Evolutionary conservation across 495 filamentous ascomycete genomes (phyloP), one percentile per base, ranked within the genome.

Genomic region (Penicillium bovifimosum): DNA sequence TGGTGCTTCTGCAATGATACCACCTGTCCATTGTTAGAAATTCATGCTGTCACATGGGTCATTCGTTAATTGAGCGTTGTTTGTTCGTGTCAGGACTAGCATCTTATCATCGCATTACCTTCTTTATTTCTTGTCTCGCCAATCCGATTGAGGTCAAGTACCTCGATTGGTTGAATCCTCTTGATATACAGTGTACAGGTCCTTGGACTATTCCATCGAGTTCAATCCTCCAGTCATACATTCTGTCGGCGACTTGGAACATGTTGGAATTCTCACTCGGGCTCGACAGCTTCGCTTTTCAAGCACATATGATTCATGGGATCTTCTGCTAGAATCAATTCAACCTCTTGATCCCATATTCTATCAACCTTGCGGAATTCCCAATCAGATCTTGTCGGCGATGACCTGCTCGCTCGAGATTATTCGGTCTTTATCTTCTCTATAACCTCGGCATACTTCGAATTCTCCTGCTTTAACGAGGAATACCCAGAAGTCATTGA

Each of bases 1-100:
- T 49, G 42, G 28, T 34, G 45, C 40, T 51, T 58, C 43, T 52
- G 65, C 51, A 47, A 66, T 65, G 66, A 68, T 68, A 68, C 66
- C 66, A 68, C 48, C 56, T 61, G 60, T 61, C 54, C 46, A 50
- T 49, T 62, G 62, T 65, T 65, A 67, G 64, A 67, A 60, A 58
- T 39, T 39, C 55, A 59, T 60, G 52, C 59, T 58, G 41, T 59
- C 59, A 69, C 60, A 70, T 57, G 56, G 62, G 54, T 55, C 65
- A 66, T 61, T 68, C 60, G 54, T 60, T 65, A 51, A 47, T 14
- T 24, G 31, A 41, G 47, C 17, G 36, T 28, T 16, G 32, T 50
- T 28, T 29, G 27, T 43, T 8, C 29, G 9, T 43, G 28, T 7
- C 28, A 28, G 5, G 9, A 31, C 9, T 17, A 24, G 20, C 20